Conservation (phyloP, 768 basidiomycete genomes). For the Strobilomyces dryophilus region DNA sequence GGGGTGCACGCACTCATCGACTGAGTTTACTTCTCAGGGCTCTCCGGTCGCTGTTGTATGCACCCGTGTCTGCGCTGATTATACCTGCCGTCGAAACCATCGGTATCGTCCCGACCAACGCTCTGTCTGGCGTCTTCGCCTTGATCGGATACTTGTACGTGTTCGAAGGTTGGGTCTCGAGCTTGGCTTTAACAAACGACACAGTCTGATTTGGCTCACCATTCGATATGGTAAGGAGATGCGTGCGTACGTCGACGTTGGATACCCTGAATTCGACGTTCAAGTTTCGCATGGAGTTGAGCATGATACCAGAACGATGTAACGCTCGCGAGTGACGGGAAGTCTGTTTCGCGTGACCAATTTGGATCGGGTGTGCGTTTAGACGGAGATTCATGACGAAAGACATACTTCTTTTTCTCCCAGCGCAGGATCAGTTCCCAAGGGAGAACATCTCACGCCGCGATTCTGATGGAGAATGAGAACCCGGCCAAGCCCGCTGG, state of each 20-base stretch:
- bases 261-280: slow-evolving; percentile 36
- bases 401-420: neutral
- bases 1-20: neutral
- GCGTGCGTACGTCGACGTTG: slow-evolving; percentile 53
- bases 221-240: slow-evolving; percentile 39
- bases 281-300: neutral
- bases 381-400: neutral
- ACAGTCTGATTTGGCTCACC: slow-evolving; percentile 46
- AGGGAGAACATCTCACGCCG: too few relatives aligned
- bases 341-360: too few relatives aligned
- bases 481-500: too few relatives aligned
- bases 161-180: neutral
- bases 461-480: too few relatives aligned
- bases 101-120: slow-evolving; percentile 50
- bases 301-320: neutral
- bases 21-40: slow-evolving; percentile 7
- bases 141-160: slow-evolving; percentile 54
- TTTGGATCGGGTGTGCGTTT: neutral
- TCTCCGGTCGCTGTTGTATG: slow-evolving; percentile 21
- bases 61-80: slow-evolving; percentile 11
- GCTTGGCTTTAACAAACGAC: neutral
- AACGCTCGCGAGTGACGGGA: neutral
- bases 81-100: slow-evolving; percentile 45
- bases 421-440: too few relatives aligned
- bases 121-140: slow-evolving; percentile 40